Evolutionary conservation across 352 stramenopile genomes (phyloP), one percentile per base, ranked within the genome.

Genomic region (Pythium chondricola): DNA sequence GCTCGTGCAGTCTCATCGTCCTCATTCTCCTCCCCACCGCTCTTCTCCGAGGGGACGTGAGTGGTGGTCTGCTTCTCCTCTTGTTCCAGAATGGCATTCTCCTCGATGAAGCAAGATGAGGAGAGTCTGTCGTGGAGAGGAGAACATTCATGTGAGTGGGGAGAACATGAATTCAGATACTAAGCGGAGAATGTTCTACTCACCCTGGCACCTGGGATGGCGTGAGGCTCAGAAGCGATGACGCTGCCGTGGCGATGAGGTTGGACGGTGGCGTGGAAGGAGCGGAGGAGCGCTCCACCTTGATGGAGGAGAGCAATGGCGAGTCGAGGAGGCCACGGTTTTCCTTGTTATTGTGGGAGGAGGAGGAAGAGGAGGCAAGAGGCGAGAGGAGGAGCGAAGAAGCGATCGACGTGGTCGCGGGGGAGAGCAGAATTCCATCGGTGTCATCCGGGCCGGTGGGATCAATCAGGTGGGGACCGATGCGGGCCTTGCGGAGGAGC

Each of bases 201-300:
- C n/a, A n/a, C n/a, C n/a, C n/a, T 6, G 54, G 54, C n/a, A 62
- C 16, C 36, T 62, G 58, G 2, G 52, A 60, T 31, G 58, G 58
- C 26, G 58, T 67, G 48, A 67, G 49, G 20, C 53, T 67, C 3
- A 67, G 58, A 32, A 67, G 53, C 48, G 58, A 57, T 16, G 40
- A 67, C 38, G 58, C 58, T 25, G 58, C 58, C 9, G 58, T 67
- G 29, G 47, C 58, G 27, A 63, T 32, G 18, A 67, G 40, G 29
- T 67, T 45, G 38, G 43, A 56, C 20, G 51, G 51, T 33, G 57
- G 44, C 14, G 45, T 53, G 31, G 45, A 49, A 14, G 50, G 48
- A 56, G 20, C 7, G 46, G 45, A 16, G 53, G 29, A 33, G 8
- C 7, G 29, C 29, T 33, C 29, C 8, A 8, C 13, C 29, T 33